Evolutionary conservation across 2,329 filamentous ascomycete species (phyloP).

Genomic region (Thelonectria blattea): DNA sequence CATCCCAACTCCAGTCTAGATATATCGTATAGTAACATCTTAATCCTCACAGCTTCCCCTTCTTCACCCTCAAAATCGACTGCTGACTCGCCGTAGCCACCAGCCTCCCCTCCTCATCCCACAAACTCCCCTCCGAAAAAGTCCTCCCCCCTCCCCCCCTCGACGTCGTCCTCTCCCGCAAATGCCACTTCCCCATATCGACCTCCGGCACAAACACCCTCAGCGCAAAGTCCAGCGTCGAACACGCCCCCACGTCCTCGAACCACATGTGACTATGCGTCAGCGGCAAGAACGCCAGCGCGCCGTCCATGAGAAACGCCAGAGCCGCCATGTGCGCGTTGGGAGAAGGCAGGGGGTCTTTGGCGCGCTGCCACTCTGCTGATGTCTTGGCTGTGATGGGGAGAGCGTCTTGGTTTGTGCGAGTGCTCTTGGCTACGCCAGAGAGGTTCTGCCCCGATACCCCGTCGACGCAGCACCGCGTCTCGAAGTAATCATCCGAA

Average conservation of each 20-base stretch:
- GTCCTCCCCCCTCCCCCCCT: slow-evolving; percentile 49
- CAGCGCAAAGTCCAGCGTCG: slow-evolving; percentile 57
- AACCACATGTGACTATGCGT: slow-evolving; percentile 50
- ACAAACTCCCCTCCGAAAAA: slow-evolving; percentile 52
- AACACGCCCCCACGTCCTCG: slow-evolving; percentile 51
- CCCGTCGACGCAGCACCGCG: slow-evolving; percentile 45
- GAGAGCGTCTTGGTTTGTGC: slow-evolving; percentile 43
- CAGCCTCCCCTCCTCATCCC: slow-evolving; percentile 50
- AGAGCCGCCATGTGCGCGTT: slow-evolving; percentile 47
- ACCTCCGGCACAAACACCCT: slow-evolving; percentile 48
- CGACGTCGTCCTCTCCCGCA: slow-evolving; percentile 49
- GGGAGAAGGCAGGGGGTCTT: slow-evolving; percentile 25
- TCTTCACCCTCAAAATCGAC: slow-evolving; percentile 41
- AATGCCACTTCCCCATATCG: slow-evolving; percentile 50
- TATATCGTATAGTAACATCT: no score
- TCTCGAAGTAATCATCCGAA: slow-evolving; percentile 42
- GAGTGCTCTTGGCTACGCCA: slow-evolving; percentile 48
- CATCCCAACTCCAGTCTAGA: no score
- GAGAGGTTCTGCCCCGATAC: slow-evolving; percentile 51
- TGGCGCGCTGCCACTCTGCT: slow-evolving; percentile 50
- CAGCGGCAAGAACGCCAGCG: slow-evolving; percentile 51
- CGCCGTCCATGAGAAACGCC: slow-evolving; percentile 53
- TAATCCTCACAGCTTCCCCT: slow-evolving; percentile 21
- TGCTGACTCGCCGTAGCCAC: slow-evolving; percentile 58
- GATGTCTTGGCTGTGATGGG: slow-evolving; percentile 45